Evolutionary conservation across 176 grass and related monocot genomes (phyloP).

Genomic region (Oryza glumipatula): DNA sequence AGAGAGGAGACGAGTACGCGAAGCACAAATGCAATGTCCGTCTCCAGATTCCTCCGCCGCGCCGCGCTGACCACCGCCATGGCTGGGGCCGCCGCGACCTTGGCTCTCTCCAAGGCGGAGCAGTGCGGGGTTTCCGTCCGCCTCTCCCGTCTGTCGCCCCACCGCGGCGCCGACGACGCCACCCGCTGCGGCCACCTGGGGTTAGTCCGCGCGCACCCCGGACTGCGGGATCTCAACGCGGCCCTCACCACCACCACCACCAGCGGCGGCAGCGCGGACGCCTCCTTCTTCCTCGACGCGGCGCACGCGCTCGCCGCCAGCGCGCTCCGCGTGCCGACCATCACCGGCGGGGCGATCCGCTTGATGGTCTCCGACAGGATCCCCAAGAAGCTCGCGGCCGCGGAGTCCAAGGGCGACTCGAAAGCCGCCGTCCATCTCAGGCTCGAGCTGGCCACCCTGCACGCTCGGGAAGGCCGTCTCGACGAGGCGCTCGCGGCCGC

Average conservation of each 20-base stretch:
- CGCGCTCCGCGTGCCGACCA: neutral
- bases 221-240: neutral
- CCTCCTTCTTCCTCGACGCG: slow-evolving; percentile 6
- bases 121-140: neutral
- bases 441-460: neutral
- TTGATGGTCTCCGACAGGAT: neutral
- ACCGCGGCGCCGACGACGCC: no score
- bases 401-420: neutral
- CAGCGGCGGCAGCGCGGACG: neutral
- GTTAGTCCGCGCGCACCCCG: slow-evolving; percentile 1
- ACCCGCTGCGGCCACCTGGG: slow-evolving; percentile 3
- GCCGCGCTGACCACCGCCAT: no score
- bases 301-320: neutral
- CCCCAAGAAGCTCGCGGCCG: neutral
- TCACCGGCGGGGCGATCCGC: neutral
- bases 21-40: no score
- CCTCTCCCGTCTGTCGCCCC: neutral
- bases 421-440: neutral
- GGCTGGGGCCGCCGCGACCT: no score
- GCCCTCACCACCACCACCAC: neutral
- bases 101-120: no score
- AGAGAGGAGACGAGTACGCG: no score
- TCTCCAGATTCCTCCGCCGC: no score
- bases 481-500: neutral
- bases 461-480: neutral